phyloP scores from a whole-genome alignment of 2,329 filamentous ascomycete species.

The Cladosporium sp. region DNA sequence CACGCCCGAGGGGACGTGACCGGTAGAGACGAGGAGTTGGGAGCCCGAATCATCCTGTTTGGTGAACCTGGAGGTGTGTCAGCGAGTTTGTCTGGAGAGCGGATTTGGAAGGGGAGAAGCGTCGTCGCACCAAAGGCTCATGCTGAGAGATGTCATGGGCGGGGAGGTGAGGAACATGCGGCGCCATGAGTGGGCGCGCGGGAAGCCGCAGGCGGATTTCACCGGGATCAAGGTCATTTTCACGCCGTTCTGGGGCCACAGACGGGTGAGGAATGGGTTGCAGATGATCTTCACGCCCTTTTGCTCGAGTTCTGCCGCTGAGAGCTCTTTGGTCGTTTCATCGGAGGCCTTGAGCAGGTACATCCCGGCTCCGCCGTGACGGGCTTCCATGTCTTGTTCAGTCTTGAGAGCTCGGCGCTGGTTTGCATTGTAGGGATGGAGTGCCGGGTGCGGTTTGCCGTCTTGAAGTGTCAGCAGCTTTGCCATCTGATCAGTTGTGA shows the following conservation, averaged over 20 bases:
- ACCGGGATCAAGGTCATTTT: conserved; percentile 11
- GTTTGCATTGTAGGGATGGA: conserved; percentile 6
- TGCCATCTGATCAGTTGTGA: no score
- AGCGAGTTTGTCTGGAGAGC: no score
- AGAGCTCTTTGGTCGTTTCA: background rate
- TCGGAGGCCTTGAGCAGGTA: background rate
- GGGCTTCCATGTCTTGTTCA: background rate
- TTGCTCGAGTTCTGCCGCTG: background rate
- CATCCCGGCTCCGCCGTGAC: background rate
- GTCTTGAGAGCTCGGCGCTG: conserved; percentile 1
- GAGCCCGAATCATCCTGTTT: background rate
- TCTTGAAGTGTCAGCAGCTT: no score
- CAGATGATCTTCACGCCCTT: conserved; percentile 1
- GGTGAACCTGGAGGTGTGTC: conserved; percentile 1
- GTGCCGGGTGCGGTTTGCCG: background rate
- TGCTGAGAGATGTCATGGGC: background rate
- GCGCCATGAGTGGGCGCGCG: conserved; percentile 8
- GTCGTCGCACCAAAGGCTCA: conserved; percentile 5
- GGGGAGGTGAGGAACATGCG: conserved; percentile 14
- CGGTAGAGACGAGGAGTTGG: conserved; percentile 5
- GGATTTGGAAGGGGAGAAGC: no score
- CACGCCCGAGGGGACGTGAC: conserved; percentile 11
- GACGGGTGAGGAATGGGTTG: conserved; percentile 11
- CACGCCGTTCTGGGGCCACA: conserved; percentile 10
- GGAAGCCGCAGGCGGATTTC: background rate